These are phyloP conservation scores for Triticum urartu DNA, from an alignment of 176 grass and related monocot species.

Conservation along the genomic window DNA sequence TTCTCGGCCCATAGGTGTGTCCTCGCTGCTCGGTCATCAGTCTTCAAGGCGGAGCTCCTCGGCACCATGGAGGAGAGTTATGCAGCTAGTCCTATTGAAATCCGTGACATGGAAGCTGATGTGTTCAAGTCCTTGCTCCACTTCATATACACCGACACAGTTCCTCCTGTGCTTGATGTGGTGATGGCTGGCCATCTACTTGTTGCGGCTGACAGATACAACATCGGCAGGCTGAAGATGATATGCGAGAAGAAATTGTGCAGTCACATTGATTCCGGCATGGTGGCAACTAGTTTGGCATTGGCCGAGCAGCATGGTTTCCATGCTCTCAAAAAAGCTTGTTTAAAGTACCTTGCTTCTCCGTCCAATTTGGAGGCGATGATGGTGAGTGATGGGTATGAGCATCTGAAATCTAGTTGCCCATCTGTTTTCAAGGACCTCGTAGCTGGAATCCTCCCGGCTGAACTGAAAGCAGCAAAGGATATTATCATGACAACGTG, in stretches of 20 bases:
- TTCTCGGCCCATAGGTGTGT: neutral
- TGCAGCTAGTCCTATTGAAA: neutral
- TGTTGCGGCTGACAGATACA: neutral
- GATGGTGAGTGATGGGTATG: neutral
- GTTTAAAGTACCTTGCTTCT: neutral
- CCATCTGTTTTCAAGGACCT: neutral
- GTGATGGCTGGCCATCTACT: neutral
- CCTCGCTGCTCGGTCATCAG: neutral
- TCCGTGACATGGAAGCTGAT: neutral
- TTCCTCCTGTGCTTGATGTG: neutral
- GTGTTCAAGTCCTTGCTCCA: neutral
- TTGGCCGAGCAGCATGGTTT: neutral
- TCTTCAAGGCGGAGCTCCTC: neutral
- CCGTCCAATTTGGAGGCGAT: neutral
- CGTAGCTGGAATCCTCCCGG: neutral
- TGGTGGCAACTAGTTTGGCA: neutral
- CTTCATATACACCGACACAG: neutral
- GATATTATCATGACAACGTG: neutral
- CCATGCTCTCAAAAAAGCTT: neutral
- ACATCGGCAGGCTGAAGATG: neutral
- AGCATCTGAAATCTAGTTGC: neutral
- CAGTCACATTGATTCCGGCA: neutral
- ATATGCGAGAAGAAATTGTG: neutral
- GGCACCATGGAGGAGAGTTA: neutral
- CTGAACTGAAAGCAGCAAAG: neutral